Conservation (phyloP, 805 yeast species). For the Nematodospora valgi region DNA sequence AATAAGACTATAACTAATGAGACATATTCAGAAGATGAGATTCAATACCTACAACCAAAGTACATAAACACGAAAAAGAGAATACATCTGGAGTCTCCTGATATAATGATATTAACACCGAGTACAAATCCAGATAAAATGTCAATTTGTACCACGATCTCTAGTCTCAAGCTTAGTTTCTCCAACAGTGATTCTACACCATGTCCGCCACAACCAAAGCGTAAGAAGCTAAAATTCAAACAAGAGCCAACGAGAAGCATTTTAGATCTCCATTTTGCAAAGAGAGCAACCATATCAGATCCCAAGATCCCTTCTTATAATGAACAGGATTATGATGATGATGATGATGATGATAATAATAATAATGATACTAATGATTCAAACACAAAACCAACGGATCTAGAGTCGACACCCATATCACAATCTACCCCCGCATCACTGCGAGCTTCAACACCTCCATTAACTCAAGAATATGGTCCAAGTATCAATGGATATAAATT, state of each 20-base stretch:
- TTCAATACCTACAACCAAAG: neutral
- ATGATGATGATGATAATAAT: conserved; percentile 11
- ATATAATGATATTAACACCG: conserved; percentile 18
- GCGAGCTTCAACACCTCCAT: conserved; percentile 29
- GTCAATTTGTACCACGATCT: conserved; percentile 9
- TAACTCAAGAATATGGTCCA: conserved; percentile 32
- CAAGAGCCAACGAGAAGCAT: conserved; percentile 20
- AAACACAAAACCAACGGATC: neutral
- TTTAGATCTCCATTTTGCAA: conserved; percentile 30
- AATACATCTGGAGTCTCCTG: conserved; percentile 7
- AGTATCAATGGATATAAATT: conserved; percentile 42
- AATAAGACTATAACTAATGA: conserved; percentile 25
- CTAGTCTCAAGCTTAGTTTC: conserved; percentile 3
- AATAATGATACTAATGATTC: conserved; percentile 11
- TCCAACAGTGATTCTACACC: conserved; percentile 32
- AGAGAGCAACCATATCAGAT: conserved; percentile 22
- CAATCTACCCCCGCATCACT: conserved; percentile 44
- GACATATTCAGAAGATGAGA: conserved; percentile 13
- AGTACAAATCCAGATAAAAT: conserved; percentile 3
- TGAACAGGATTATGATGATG: conserved; percentile 10
- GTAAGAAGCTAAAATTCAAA: conserved; percentile 33
- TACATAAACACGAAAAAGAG: conserved; percentile 7
- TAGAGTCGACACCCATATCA: conserved; percentile 34
- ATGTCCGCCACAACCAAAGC: conserved; percentile 37
- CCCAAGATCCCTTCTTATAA: conserved; percentile 5